Evolutionary conservation across 1,284 basidiomycete genomes (phyloP).

Genomic region (Sporisorium scitamineum): DNA sequence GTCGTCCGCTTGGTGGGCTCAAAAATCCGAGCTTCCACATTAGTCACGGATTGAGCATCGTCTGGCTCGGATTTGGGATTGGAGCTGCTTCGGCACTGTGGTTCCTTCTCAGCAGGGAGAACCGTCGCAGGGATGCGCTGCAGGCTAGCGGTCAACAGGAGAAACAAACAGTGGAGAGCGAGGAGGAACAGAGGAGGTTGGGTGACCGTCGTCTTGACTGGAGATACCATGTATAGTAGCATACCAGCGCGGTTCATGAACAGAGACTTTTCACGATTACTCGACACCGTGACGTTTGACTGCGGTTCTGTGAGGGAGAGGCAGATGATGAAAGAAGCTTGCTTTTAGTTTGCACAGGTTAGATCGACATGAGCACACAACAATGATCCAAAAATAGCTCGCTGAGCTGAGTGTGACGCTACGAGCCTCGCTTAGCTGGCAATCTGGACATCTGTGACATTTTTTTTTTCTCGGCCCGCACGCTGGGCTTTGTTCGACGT

Average conservation of each 20-base stretch:
- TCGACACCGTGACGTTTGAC: too few species aligned
- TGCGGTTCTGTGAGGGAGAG: neutral
- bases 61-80: slow-evolving; percentile 71
- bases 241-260: neutral
- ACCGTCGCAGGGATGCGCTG: slow-evolving; percentile 67
- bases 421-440: slow-evolving; percentile 34
- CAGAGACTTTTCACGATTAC: neutral
- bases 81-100: slow-evolving; percentile 73
- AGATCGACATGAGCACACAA: neutral
- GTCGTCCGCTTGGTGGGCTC: slow-evolving; percentile 71
- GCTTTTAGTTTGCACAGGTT: neutral
- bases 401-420: slow-evolving; percentile 5
- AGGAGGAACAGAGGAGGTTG: slow-evolving; percentile 21
- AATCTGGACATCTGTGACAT: neutral
- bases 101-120: slow-evolving; percentile 74
- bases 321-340: neutral
- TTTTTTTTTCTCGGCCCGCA: neutral
- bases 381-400: neutral
- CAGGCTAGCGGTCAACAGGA: slow-evolving; percentile 6
- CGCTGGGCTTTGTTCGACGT: neutral
- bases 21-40: slow-evolving; percentile 75
- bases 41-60: slow-evolving; percentile 71
- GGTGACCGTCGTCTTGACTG: slow-evolving; percentile 42
- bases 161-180: neutral
- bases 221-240: slow-evolving; percentile 35